phyloP scores from a whole-genome alignment of 192 early-diverging fungal genomes.

The Entophlyctis helioformis region DNA sequence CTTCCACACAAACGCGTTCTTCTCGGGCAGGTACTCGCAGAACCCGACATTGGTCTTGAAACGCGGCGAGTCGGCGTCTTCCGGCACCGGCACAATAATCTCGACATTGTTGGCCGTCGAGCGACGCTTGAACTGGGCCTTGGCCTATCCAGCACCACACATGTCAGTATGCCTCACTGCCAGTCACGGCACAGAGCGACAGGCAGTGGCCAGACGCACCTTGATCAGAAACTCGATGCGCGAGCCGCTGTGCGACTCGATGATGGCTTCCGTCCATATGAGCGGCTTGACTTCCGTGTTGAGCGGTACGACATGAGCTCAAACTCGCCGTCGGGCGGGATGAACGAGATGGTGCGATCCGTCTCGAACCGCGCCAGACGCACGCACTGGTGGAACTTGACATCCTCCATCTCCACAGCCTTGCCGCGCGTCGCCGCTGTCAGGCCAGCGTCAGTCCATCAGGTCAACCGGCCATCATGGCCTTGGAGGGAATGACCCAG shows the following conservation, averaged over 20 bases:
- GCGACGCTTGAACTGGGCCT: constrained; percentile 92
- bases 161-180: background rate
- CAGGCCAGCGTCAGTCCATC: too few species aligned
- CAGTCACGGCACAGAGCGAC: background rate
- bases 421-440: constrained; percentile 3
- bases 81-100: constrained; percentile 93
- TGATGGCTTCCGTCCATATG: constrained; percentile 74
- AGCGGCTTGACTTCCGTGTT: constrained; percentile 77
- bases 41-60: constrained; percentile 87
- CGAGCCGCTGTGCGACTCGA: constrained; percentile 76
- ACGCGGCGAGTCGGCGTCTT: constrained; percentile 92
- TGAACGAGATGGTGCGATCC: constrained; percentile 94
- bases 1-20: constrained; percentile 91
- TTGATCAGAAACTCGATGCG: constrained; percentile 91
- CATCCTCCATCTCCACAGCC: constrained; percentile 91
- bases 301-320: constrained; percentile 89
- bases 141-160: constrained; percentile 44
- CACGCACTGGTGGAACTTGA: constrained; percentile 99
- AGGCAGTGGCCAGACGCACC: constrained; percentile 8
- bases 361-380: constrained; percentile 87
- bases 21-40: constrained; percentile 88
- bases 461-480: too few species aligned
- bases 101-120: constrained; percentile 98
- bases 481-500: too few species aligned
- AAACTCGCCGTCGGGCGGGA: constrained; percentile 97